Conservation (phyloP, 305 asterid species). For the Fraxinus latifolia region DNA sequence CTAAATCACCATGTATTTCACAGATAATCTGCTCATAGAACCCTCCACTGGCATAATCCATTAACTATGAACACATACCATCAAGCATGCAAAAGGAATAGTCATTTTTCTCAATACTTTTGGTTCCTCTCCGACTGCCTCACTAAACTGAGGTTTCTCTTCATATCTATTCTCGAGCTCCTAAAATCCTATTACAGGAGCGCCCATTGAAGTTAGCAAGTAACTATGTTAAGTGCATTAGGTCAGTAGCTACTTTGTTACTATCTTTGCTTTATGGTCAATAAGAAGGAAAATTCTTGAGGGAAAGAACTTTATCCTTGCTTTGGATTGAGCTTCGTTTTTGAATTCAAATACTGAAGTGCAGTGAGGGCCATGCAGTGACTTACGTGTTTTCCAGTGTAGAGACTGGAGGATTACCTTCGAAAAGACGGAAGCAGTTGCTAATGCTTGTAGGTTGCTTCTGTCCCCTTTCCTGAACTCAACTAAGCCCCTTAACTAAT, state of each 20-base stretch:
- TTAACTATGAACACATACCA: background rate
- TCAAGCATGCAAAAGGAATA: background rate
- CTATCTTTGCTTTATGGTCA: background rate
- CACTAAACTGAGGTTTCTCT: background rate
- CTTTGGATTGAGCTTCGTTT: background rate
- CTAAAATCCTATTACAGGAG: background rate
- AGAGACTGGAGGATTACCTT: background rate
- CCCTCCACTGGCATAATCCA: background rate
- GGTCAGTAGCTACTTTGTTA: background rate
- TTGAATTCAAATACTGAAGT: background rate
- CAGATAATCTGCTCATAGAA: background rate
- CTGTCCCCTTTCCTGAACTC: conserved; percentile 1
- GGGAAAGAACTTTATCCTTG: conserved; percentile 3
- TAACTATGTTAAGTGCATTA: background rate
- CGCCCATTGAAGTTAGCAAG: background rate
- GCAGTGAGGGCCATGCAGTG: background rate
- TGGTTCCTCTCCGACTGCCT: background rate
- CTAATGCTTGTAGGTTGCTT: background rate
- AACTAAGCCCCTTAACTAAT: background rate
- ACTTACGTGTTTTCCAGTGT: background rate
- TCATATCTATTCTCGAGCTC: background rate
- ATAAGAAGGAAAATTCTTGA: background rate
- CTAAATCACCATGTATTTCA: background rate
- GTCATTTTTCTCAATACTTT: background rate
- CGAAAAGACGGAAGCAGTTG: background rate